Base-by-base conservation (phyloP, 1,284 basidiomycete genomes). In the Ganoderma leucocontextum region DNA sequence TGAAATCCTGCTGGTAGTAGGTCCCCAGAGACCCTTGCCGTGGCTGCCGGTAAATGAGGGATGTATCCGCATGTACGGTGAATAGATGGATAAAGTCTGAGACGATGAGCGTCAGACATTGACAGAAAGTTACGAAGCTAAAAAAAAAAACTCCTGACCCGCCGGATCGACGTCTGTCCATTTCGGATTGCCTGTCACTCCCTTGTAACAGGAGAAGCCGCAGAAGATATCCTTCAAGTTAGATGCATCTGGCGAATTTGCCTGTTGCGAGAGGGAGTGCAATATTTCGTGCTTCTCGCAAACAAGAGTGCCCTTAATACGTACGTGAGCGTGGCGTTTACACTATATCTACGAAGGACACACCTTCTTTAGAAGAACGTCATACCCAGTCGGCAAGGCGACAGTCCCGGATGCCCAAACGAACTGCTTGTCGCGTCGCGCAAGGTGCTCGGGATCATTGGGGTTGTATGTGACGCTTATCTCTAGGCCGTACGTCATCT, bases 41-140 rank as follows among this genome's bases (percentile, higher is more conserved):
- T 15, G 76, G 73, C 4, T n/a, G 7, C n/a, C 65, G 60, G 4
- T 8, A 1, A 10, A 84, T 75, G n/a, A 75, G 68, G 0, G 81
- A 78, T 0, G 82, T 80, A 60, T 87, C 82, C 1, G 80, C 82
- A 39, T 75, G 72, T 0, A 88, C 73, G 0, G 77, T 82, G 69
- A 86, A 88, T 2, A 87, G 68, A n/a, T 78, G 81, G 1, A 78
- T 73, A 71, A 82, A 88, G 1, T 79, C 86, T 87, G 63, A 4
- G 1, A 2, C 38, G 4, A 53, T 6, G 22, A 12, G 39, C 64
- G 19, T 60, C 41, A 47, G 25, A 38, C 7, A 17, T 17, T 22
- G 9, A 10, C 4, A 29, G 17, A 19, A 33, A 7, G 13, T 7
- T 3, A 42, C 41, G 15, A 59, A 33, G 8, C 2, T 33, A 25